These are phyloP conservation scores for Trifolium pratense DNA, from an alignment of 306 rosid genomes.

Conservation along the genomic window DNA sequence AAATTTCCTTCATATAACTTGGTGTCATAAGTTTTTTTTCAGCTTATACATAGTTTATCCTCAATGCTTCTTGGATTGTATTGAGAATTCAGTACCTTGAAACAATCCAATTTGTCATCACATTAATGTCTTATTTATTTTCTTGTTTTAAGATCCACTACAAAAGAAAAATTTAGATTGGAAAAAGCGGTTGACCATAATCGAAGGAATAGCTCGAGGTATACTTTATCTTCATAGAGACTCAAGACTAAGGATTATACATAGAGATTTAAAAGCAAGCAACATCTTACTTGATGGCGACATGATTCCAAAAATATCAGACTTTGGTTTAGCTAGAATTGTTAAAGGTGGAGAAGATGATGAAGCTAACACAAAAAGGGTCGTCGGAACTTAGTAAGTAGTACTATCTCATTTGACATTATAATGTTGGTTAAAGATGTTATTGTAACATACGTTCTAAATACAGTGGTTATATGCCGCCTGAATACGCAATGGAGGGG, in stretches of 20 bases:
- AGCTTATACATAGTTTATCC: no score
- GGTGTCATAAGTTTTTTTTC: no score
- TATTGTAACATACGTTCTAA: not conserved
- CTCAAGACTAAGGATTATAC: conserved; percentile 45
- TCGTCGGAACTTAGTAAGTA: conserved; percentile 50
- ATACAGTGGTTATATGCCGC: conserved; percentile 49
- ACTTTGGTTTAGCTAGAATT: conserved; percentile 51
- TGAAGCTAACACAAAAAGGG: conserved; percentile 45
- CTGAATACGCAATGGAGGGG: conserved; percentile 54
- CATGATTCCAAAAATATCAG: conserved; percentile 45
- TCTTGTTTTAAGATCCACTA: conserved; percentile 28
- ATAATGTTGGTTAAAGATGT: not conserved
- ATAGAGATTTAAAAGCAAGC: conserved; percentile 50
- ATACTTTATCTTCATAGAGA: conserved; percentile 47
- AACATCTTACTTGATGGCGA: conserved; percentile 39
- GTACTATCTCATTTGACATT: not conserved
- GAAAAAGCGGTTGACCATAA: conserved; percentile 37
- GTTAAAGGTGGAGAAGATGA: conserved; percentile 37
- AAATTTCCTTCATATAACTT: no score
- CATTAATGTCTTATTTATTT: not conserved
- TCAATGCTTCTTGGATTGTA: no score
- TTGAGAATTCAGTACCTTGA: no score
- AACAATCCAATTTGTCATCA: not conserved
- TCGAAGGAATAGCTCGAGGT: conserved; percentile 50
- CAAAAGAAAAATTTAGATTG: conserved; percentile 34